A percentile compares a stretch with the other conserved stretches of the same genome.
These are phyloP conservation scores for Rossbeevera mucosa DNA, from an alignment of 768 basidiomycete genomes.

Conservation along the genomic window DNA sequence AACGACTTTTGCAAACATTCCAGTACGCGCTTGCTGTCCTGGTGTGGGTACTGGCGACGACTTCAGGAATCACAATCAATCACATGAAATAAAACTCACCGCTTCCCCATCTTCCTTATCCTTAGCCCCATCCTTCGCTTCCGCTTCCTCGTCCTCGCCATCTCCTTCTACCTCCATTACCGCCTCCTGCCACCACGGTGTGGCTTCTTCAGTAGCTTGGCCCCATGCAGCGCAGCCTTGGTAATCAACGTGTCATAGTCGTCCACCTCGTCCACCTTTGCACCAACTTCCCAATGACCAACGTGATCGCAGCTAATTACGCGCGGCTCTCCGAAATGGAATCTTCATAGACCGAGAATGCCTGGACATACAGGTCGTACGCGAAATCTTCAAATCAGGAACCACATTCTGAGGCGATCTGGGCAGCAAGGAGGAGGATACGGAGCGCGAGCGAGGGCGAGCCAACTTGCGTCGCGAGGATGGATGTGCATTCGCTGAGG, in stretches of 20 bases:
- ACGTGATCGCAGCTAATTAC: slow-evolving; percentile 94
- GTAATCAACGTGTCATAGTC: slow-evolving; percentile 98
- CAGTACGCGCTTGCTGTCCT: background rate
- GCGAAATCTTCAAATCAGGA: slow-evolving; percentile 93
- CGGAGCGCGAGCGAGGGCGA: slow-evolving; percentile 89
- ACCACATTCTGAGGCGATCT: no score
- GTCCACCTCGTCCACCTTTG: slow-evolving; percentile 87
- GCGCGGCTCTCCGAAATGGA: slow-evolving; percentile 93
- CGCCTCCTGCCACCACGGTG: slow-evolving; percentile 98
- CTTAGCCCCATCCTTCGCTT: slow-evolving; percentile 16
- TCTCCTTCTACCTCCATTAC: slow-evolving; percentile 39
- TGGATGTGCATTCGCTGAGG: slow-evolving; percentile 93
- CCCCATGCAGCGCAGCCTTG: slow-evolving; percentile 90
- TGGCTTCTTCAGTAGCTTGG: slow-evolving; percentile 92
- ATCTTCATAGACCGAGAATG: slow-evolving; percentile 97
- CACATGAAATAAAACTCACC: background rate
- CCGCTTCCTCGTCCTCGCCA: slow-evolving; percentile 13
- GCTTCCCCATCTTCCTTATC: slow-evolving; percentile 40
- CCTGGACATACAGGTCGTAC: slow-evolving; percentile 97
- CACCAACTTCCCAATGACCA: slow-evolving; percentile 89
- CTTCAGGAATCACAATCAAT: background rate
- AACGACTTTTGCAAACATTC: no score
- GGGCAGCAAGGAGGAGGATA: slow-evolving; percentile 93
- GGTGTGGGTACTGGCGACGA: background rate
- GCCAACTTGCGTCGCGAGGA: slow-evolving; percentile 90